Conservation (phyloP, 306 rosid genomes). For the Coriaria nepalensis region DNA sequence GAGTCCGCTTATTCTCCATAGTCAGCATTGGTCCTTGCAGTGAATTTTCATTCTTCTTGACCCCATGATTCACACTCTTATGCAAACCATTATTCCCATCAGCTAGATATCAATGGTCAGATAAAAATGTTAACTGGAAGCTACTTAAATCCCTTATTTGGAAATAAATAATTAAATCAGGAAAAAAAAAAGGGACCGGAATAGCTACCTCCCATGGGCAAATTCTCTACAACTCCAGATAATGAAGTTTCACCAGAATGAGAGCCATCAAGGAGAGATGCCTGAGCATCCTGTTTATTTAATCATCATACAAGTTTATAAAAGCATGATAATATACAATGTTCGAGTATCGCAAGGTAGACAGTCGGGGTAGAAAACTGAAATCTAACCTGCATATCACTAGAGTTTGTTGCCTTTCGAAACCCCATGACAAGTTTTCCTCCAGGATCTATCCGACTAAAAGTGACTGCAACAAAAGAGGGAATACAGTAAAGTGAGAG, state of each 20-base stretch:
- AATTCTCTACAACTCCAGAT: constrained; percentile 45
- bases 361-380: constrained; percentile 9
- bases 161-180: constrained; percentile 3
- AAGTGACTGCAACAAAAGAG: constrained; percentile 54
- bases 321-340: constrained; percentile 6
- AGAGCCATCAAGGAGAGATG: constrained; percentile 37
- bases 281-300: constrained; percentile 46
- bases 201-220: constrained; percentile 39
- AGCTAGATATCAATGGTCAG: constrained; percentile 30
- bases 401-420: constrained; percentile 58
- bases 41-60: constrained; percentile 28
- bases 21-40: constrained; percentile 26
- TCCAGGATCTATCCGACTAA: constrained; percentile 94
- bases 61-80: constrained; percentile 35
- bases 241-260: constrained; percentile 34
- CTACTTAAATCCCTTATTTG: constrained; percentile 38
- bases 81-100: constrained; percentile 33
- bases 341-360: constrained; percentile 10
- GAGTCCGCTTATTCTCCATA: constrained; percentile 70
- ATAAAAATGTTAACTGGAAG: constrained; percentile 20
- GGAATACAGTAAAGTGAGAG: not conserved
- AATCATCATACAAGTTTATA: constrained; percentile 11
- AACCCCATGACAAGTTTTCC: constrained; percentile 84
- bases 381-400: constrained; percentile 48
- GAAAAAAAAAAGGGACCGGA: constrained; percentile 14